Conservation (phyloP, 2,329 filamentous ascomycete genomes). For the Ophiostoma perfectum region DNA sequence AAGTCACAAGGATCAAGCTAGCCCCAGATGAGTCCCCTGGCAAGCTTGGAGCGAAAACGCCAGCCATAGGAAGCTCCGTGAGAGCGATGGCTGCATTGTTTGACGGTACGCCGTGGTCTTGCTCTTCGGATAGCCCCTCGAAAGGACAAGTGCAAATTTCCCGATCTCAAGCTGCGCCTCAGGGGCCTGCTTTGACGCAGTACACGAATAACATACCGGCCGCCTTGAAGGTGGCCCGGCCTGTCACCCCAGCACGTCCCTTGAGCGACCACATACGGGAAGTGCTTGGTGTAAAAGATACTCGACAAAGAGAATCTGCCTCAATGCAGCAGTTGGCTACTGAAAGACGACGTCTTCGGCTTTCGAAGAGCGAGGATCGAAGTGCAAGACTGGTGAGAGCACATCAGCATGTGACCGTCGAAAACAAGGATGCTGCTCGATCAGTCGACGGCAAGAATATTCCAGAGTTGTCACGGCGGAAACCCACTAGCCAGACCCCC, state of each 20-base stretch:
- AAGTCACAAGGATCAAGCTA: background rate
- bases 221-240: conserved; percentile 18
- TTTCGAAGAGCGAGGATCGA: conserved; percentile 20
- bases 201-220: conserved; percentile 28
- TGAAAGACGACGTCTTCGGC: conserved; percentile 19
- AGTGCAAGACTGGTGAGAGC: background rate
- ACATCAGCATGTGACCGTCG: background rate
- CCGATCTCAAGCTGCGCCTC: conserved; percentile 9
- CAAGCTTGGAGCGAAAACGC: conserved; percentile 28
- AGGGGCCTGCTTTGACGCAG: conserved; percentile 28
- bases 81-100: conserved; percentile 50
- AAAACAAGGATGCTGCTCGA: background rate
- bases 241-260: conserved; percentile 13
- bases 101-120: conserved; percentile 35
- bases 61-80: conserved; percentile 31
- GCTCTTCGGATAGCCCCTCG: background rate
- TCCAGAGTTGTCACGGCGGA: background rate
- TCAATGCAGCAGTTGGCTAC: conserved; percentile 2
- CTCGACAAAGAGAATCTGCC: background rate
- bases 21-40: background rate
- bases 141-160: background rate
- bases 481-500: background rate
- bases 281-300: background rate
- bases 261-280: background rate
- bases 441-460: background rate